phyloP scores from a whole-genome alignment of 164 flowering plant species.

The Magnolia changhungtana region DNA sequence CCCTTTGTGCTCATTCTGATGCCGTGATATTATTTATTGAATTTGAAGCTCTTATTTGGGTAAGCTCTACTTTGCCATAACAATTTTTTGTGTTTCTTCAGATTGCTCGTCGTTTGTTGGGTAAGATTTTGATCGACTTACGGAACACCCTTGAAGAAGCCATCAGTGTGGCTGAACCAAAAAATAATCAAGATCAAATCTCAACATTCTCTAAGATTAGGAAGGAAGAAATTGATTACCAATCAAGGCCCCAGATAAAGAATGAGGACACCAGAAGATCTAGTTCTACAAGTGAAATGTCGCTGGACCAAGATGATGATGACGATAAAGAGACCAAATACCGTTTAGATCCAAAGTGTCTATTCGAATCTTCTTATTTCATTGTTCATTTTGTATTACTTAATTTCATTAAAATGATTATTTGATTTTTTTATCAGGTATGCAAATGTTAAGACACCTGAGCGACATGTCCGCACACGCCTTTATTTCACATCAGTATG shows the following conservation, averaged over 20 bases:
- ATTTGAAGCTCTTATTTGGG: neutral
- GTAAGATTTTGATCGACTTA: conserved; percentile 90
- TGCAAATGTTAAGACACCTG: conserved; percentile 98
- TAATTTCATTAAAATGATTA: neutral
- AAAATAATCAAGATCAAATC: conserved; percentile 50
- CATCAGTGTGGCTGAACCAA: conserved; percentile 77
- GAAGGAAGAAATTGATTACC: conserved; percentile 51
- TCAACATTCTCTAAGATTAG: conserved; percentile 24
- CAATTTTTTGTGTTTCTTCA: conserved; percentile 18
- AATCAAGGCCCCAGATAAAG: conserved; percentile 38
- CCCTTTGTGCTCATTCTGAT: neutral
- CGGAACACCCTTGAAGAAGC: conserved; percentile 98
- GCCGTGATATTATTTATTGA: neutral
- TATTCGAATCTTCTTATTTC: conserved; percentile 8
- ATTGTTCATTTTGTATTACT: conserved; percentile 1
- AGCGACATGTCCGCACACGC: conserved; percentile 93
- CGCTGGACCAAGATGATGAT: conserved; percentile 89
- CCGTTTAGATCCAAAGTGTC: conserved; percentile 91
- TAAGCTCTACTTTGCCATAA: neutral
- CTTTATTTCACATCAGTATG: conserved; percentile 97
- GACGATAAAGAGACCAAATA: conserved; percentile 95
- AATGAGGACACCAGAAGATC: conserved; percentile 58
- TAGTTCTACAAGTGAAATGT: conserved; percentile 62
- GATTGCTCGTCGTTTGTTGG: conserved; percentile 98
- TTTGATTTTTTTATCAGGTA: conserved; percentile 45